phyloP scores from a whole-genome alignment of 148 eudicot genomes.

The Arbutus unedo region DNA sequence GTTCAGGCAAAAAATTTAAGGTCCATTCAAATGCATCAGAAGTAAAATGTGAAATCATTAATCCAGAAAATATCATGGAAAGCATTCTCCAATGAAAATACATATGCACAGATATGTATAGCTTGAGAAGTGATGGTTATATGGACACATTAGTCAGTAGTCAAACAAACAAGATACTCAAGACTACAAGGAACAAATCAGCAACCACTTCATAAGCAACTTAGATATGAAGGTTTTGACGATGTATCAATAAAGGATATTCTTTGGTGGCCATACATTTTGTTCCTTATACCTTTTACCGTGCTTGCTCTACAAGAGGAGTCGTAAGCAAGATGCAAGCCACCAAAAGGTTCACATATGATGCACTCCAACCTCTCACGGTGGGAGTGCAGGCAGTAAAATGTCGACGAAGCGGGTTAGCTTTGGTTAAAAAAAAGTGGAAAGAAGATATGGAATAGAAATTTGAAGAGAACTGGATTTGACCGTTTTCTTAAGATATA shows the following conservation, averaged over 20 bases:
- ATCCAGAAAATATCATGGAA: not conserved
- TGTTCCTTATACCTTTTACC: not conserved
- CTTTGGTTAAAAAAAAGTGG: not conserved
- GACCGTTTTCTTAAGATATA: not conserved
- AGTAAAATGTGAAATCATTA: constrained; percentile 2
- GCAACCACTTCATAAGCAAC: not conserved
- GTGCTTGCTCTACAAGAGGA: not conserved
- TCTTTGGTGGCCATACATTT: not conserved
- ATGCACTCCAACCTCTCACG: not conserved
- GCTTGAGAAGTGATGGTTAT: not conserved
- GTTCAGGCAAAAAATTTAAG: not conserved
- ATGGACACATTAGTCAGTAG: not conserved
- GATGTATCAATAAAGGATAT: not conserved
- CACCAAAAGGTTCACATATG: not conserved
- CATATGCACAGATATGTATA: not conserved
- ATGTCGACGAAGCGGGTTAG: not conserved
- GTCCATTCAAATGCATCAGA: not conserved
- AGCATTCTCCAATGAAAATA: not conserved
- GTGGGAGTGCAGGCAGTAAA: constrained; percentile 4
- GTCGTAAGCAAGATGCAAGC: not conserved
- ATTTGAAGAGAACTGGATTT: not conserved
- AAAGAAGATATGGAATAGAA: not conserved
- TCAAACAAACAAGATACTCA: not conserved
- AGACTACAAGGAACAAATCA: not conserved
- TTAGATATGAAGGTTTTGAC: not conserved